Percentiles rank a stretch among this genome's conserved stretches.
phyloP scores from a whole-genome alignment of 2,329 filamentous ascomycete species.

The Didymella segeticola region DNA sequence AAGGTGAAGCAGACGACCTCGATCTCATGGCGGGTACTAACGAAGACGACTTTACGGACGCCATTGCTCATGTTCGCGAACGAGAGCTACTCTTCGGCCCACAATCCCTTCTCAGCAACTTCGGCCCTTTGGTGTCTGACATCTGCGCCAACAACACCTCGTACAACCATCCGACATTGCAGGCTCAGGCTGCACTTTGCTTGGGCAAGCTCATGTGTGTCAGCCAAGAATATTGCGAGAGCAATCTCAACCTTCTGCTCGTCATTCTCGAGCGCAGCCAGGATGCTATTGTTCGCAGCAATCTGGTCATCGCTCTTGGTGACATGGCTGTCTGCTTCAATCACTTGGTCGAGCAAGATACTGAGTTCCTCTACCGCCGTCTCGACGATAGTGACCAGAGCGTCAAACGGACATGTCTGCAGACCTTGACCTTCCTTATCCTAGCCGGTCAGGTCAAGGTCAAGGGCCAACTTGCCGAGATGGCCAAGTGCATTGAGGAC shows the following conservation, averaged over 20 bases:
- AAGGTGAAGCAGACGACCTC: conserved; percentile 79
- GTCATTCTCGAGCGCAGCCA: conserved; percentile 96
- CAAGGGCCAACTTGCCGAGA: conserved; percentile 96
- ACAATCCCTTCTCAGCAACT: conserved; percentile 83
- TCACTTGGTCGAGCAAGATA: conserved; percentile 98
- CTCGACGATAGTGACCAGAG: conserved; percentile 86
- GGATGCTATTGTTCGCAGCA: conserved; percentile 90
- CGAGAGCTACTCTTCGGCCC: conserved; percentile 83
- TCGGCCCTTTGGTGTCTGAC: conserved; percentile 89
- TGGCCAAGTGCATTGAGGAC: conserved; percentile 98
- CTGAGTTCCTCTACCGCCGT: conserved; percentile 93
- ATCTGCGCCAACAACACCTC: conserved; percentile 90
- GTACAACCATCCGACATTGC: conserved; percentile 87
- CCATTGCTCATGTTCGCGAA: conserved; percentile 83
- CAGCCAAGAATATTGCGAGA: conserved; percentile 93
- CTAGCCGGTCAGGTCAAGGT: conserved; percentile 98
- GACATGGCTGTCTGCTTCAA: conserved; percentile 99
- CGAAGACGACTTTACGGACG: conserved; percentile 90
- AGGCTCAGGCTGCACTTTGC: conserved; percentile 91
- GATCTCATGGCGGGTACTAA: conserved; percentile 97
- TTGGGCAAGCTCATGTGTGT: conserved; percentile 99
- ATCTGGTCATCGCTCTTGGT: conserved; percentile 94
- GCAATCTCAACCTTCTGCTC: conserved; percentile 89
- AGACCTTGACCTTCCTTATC: conserved; percentile 98
- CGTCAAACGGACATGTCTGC: conserved; percentile 96